Base-by-base conservation (phyloP, 192 early-diverging fungal species). In the Paraglomus brasilianum region DNA sequence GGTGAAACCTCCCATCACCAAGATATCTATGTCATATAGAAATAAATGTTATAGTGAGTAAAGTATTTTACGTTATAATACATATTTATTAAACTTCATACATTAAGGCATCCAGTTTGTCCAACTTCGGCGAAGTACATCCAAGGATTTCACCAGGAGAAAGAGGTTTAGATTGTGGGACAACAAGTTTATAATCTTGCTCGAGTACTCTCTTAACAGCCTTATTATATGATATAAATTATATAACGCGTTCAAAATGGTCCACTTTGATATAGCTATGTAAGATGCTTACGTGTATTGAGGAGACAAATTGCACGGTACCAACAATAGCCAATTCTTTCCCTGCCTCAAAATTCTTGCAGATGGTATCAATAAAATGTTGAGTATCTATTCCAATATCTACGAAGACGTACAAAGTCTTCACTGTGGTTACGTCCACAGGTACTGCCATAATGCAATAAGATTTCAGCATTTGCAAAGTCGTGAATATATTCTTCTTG, bases 381-480 rank as follows among this genome's bases (percentile, higher is more conserved):
- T 86, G 75, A 7, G 86, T 84, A 73, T 99, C 97, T 60, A 98
- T 96, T 8, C 89, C 89, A 79, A 99, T 98, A 58, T 99, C 97
- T 10, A 99, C 97, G 88, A 99, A 99, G 5, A 99, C 93, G 69
- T 99, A 99, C 44, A 99, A 80, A 13, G 93, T 96, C 70, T 95
- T 96, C 73, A 97, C 92, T 5, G 86, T 86, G 3, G 97, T 99
- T 5, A 96, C 83, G 69, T 93, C 90, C 52, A 99, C 94, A 0
- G 97, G 97, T 5, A 99, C 91, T 88, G 74, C 11, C 13, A 56
- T 17, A 36, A 24, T 55, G 2, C 51, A 36, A 42, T 22, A 24
- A 15, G 24, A 59, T 8, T 0, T 21, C 15, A 56, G 36, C 11
- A 8, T 19, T 43, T 17, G n/a, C 19, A 43, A 61, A 21, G 21